Evolutionary conservation across 306 rosid genomes (phyloP).

Genomic region (Cicer arietinum): DNA sequence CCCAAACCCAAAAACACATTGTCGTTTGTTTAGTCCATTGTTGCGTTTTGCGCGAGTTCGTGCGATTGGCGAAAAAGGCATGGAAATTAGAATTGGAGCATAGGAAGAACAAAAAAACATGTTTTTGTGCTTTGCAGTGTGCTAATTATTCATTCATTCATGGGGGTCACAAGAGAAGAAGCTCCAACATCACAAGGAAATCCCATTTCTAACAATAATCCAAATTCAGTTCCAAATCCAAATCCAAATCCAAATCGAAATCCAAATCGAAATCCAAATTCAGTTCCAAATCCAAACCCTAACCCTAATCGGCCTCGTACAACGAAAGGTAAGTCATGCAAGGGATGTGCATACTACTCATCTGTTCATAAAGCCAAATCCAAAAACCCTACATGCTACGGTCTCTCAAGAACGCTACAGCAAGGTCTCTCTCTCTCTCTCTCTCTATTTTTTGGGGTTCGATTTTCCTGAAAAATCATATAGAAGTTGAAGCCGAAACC

Average conservation of each 20-base stretch:
- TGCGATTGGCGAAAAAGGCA: background rate
- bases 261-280: background rate
- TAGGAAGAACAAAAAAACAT: background rate
- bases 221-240: background rate
- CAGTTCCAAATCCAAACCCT: background rate
- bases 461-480: background rate
- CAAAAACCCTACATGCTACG: constrained; percentile 70
- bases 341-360: constrained; percentile 75
- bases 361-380: constrained; percentile 73
- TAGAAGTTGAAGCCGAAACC: background rate
- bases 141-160: background rate
- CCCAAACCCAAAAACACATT: background rate
- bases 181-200: background rate
- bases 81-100: no score
- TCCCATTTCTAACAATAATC: background rate
- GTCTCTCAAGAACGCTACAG: constrained; percentile 62
- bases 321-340: constrained; percentile 66
- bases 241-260: background rate
- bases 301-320: constrained; percentile 39
- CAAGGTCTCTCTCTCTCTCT: constrained; percentile 55
- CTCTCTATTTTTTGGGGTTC: background rate
- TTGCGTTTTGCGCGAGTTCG: background rate
- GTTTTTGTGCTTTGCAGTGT: background rate
- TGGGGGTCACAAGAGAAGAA: background rate
- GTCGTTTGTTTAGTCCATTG: background rate